These are phyloP conservation scores for Ceratocystis huliohia DNA, from an alignment of 2,329 filamentous ascomycete species.

Conservation along the genomic window DNA sequence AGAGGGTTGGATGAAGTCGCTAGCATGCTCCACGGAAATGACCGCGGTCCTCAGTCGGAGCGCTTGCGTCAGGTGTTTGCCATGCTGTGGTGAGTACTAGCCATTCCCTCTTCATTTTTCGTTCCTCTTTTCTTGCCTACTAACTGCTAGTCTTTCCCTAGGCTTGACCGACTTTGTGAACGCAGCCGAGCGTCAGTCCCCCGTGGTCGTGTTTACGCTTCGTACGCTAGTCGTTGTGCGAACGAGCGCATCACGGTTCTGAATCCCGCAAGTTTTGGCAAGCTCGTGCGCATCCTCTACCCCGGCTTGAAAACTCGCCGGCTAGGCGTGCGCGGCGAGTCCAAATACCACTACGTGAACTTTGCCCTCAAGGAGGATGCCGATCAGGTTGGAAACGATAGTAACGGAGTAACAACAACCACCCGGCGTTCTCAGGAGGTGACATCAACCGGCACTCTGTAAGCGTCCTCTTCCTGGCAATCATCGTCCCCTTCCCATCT, in stretches of 20 bases:
- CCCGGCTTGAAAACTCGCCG: constrained; percentile 86
- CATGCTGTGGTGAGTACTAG: constrained; percentile 63
- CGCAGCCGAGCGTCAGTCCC: constrained; percentile 77
- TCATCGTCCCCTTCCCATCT: not conserved
- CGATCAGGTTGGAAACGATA: constrained; percentile 16
- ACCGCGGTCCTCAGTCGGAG: constrained; percentile 68
- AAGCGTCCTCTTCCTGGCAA: not conserved
- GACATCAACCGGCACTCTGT: not conserved
- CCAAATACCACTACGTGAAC: constrained; percentile 90
- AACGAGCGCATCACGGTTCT: constrained; percentile 88
- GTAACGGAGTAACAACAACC: not conserved
- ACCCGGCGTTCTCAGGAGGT: not conserved
- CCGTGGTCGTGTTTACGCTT: constrained; percentile 83
- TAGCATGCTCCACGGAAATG: constrained; percentile 62
- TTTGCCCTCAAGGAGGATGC: constrained; percentile 47
- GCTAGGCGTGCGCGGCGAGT: constrained; percentile 86
- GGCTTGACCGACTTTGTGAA: constrained; percentile 61
- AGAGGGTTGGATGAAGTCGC: constrained; percentile 60
- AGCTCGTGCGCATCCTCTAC: constrained; percentile 90
- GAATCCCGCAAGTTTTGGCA: constrained; percentile 95
- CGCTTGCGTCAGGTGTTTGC: constrained; percentile 76
- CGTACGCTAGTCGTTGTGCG: constrained; percentile 85
- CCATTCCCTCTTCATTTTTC: constrained; percentile 19
- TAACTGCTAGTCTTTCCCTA: constrained; percentile 27
- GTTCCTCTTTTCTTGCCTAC: not conserved